These are phyloP conservation scores for Exophiala bonariae DNA, from an alignment of 2,329 filamentous ascomycete species.

Conservation along the genomic window DNA sequence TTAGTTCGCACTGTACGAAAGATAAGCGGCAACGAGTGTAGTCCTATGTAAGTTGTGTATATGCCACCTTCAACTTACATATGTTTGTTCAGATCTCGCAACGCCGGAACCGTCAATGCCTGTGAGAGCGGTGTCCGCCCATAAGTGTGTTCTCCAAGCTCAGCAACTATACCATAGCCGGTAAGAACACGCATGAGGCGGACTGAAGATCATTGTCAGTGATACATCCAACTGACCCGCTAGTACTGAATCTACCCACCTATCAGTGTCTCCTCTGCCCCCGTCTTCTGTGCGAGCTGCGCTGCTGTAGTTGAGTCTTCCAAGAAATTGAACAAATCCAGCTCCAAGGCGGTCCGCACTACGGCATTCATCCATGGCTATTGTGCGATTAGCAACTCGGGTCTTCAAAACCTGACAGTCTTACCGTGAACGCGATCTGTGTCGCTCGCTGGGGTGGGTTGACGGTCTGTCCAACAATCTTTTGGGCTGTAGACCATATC, in stretches of 20 bases:
- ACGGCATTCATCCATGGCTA: constrained; percentile 14
- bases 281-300: constrained; percentile 31
- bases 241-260: constrained; percentile 21
- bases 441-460: constrained; percentile 6
- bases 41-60: too few relatives aligned
- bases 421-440: constrained; percentile 9
- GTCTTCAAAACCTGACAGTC: background rate
- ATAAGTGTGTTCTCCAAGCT: constrained; percentile 10
- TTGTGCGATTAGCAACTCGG: background rate
- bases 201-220: constrained; percentile 5
- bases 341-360: constrained; percentile 10
- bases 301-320: constrained; percentile 25
- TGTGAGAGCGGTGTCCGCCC: constrained; percentile 6
- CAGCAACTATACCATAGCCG: constrained; percentile 10
- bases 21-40: background rate
- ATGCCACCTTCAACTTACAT: constrained; percentile 13
- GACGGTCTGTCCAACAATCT: constrained; percentile 7
- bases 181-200: constrained; percentile 13
- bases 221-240: background rate
- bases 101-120: constrained; percentile 6
- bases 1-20: background rate
- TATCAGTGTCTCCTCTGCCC: constrained; percentile 33
- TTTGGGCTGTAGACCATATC: constrained; percentile 5
- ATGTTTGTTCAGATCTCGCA: constrained; percentile 12
- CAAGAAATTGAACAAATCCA: constrained; percentile 10